Base-by-base conservation (phyloP, 768 basidiomycete genomes). In the Mycena rebaudengoi region DNA sequence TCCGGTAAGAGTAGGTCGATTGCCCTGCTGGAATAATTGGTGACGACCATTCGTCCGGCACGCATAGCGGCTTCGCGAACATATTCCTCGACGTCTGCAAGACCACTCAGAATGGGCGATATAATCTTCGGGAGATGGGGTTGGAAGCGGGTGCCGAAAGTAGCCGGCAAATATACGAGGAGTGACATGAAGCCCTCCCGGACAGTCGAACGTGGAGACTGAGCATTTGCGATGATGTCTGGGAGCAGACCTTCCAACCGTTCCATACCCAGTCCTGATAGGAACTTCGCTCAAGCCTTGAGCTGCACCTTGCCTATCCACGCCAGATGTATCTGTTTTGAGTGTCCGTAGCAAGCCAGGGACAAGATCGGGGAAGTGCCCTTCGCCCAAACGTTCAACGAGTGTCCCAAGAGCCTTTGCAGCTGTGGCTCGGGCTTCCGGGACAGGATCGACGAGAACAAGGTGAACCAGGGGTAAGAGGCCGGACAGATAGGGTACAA, bases 151-250 rank as follows among this genome's bases (percentile, higher is more conserved):
- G 92, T 90, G 7, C 98, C 98, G 72, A 99, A 99, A 1, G 97
- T 99, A 2, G 96, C 91, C 2, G 98, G 97, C 3, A 99, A 80
- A 80, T 91, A 99, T 18, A 99, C 95, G 33, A 99, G 88, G 13
- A 99, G 83, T 0, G 96, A 98, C 91, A 99, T 99, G 83, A 98
- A 99, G 11, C 98, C 98, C 82, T 99, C 98, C 33, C 96, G 88
- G 40, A 99, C 92, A 26, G 95, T 96, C 25, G 96, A 85, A 11
- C 94, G 83, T 2, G 95, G 91, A 46, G 94, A 96, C 68, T 92
- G 89, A 2, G 96, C 94, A 73, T 95, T 98, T 28, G 86, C 86
- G 65, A 99, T 90, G 72, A 99, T 95, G 68, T 97, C 95, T 0
- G 98, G 98, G 2, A 99, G 84, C 2, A 99, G 83, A 7, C 93